Evolutionary conservation across 2,329 filamentous ascomycete genomes (phyloP), one percentile per base, ranked within the genome.

Genomic region (Fusarium camptoceras): DNA sequence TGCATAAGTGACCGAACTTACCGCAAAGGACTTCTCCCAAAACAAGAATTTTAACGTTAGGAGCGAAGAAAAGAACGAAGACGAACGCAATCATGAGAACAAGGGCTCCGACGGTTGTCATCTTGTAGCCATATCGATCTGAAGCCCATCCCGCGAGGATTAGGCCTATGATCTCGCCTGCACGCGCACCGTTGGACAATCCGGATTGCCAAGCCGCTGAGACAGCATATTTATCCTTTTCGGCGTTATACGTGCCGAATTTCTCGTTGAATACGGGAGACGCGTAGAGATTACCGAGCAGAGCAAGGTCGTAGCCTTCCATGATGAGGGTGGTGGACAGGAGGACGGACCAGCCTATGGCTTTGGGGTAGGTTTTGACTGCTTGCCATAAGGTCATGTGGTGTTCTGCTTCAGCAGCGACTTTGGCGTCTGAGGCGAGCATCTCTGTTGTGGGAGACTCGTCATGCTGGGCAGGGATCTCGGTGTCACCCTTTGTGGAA

Each of bases 201-300:
- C 82, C 87, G 1, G 85, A 84, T 74, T 89, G 87, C 88, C 88
- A 90, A 1, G 83, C 80, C 0, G 86, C 84, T 2, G 84, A 82
- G 25, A 89, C 78, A 37, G 82, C 79, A 58, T 85, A 86, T 28
- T 80, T 81, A 3, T 77, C 79, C 5, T 77, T 76, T 3, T 69
- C 66, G 3, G 70, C 64, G 14, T 77, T 72, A 25, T 76, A 79
- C 0, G 77, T 65, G n/a, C 85, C 85, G 63, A 83, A 88, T 66
- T 81, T 84, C 66, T 78, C 59, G 66, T 81, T 82, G 72, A 83
- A 86, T 44, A 71, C 80, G 1, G 76, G 80, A 25, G 83, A 85
- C 8, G 81, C 84, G 68, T 85, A 87, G 41, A 87, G 78, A 46
- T 83, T 85, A 2, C 81, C 79, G 6, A 87, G 75, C 0, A 87